phyloP scores from a whole-genome alignment of 768 basidiomycete genomes.

The Phanerochaete carnosa region DNA sequence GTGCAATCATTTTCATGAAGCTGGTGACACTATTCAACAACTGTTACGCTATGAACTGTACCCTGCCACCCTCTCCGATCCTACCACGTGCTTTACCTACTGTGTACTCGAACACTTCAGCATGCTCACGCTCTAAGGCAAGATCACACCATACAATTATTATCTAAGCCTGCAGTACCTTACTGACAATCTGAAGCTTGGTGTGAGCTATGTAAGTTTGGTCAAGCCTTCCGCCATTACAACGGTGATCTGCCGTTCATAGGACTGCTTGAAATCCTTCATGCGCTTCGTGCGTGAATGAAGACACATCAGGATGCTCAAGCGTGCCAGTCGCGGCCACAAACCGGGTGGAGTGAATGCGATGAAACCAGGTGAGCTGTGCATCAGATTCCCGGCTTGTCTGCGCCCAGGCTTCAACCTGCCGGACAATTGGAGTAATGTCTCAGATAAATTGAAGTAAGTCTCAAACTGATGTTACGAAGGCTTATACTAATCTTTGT shows the following conservation, averaged over 20 bases:
- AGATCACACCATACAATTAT: slow-evolving; percentile 6
- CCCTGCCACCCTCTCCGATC: neutral
- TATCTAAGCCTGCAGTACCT: slow-evolving; percentile 1
- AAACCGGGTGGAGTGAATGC: slow-evolving; percentile 14
- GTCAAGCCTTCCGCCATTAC: neutral
- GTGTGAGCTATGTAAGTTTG: slow-evolving; percentile 3
- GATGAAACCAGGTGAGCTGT: slow-evolving; percentile 13
- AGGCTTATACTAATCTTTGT: neutral
- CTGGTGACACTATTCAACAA: neutral
- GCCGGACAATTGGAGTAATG: slow-evolving; percentile 15
- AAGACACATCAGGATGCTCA: slow-evolving; percentile 18
- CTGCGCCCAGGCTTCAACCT: slow-evolving; percentile 20
- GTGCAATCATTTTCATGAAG: neutral
- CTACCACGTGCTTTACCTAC: neutral
- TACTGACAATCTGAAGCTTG: neutral
- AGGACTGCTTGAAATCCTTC: slow-evolving; percentile 18
- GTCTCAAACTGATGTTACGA: neutral
- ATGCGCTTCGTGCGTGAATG: slow-evolving; percentile 14
- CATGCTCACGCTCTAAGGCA: slow-evolving; percentile 2
- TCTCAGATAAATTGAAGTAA: slow-evolving; percentile 11
- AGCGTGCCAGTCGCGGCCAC: slow-evolving; percentile 19
- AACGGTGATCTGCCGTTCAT: neutral
- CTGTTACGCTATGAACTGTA: neutral
- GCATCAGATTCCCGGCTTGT: slow-evolving; percentile 23
- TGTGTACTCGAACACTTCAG: slow-evolving; percentile 1